Percentiles rank a stretch among this genome's conserved stretches.
Conservation (phyloP, 1,284 basidiomycete genomes). For the Phylloporus sp. region DNA sequence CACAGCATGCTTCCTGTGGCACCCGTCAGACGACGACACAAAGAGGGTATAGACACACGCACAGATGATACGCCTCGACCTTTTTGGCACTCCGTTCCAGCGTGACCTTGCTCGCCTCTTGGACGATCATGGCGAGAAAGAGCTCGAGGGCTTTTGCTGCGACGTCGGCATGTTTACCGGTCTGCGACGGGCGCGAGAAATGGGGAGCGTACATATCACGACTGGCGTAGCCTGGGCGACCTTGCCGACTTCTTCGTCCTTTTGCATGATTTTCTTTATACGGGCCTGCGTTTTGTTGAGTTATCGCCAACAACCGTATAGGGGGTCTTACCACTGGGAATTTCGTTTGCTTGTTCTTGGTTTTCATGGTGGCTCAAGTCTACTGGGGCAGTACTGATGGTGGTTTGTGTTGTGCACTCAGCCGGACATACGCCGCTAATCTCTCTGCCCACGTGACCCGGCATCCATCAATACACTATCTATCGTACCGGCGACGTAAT, state of each 20-base stretch:
- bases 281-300: constrained; percentile 68
- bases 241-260: constrained; percentile 99
- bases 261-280: constrained; percentile 99
- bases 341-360: constrained; percentile 85
- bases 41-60: constrained; percentile 44
- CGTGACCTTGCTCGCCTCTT: constrained; percentile 87
- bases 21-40: neutral
- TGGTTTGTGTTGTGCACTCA: neutral
- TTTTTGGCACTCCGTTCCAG: constrained; percentile 85
- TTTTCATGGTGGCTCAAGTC: constrained; percentile 63
- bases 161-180: constrained; percentile 16
- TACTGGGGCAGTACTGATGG: neutral
- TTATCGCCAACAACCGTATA: neutral
- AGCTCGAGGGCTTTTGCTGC: constrained; percentile 96
- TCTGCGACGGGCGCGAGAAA: constrained; percentile 24
- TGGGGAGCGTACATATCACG: constrained; percentile 85
- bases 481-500: neutral
- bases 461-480: neutral
- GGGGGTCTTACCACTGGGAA: constrained; percentile 72
- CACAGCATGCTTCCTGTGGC: constrained; percentile 88
- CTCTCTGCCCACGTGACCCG: constrained; percentile 36
- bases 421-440: constrained; percentile 7
- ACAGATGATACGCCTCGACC: constrained; percentile 96
- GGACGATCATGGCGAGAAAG: constrained; percentile 89
- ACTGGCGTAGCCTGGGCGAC: constrained; percentile 97